These are phyloP conservation scores for Oryza longistaminata DNA, from an alignment of 176 grass and related monocot genomes.

Conservation along the genomic window DNA sequence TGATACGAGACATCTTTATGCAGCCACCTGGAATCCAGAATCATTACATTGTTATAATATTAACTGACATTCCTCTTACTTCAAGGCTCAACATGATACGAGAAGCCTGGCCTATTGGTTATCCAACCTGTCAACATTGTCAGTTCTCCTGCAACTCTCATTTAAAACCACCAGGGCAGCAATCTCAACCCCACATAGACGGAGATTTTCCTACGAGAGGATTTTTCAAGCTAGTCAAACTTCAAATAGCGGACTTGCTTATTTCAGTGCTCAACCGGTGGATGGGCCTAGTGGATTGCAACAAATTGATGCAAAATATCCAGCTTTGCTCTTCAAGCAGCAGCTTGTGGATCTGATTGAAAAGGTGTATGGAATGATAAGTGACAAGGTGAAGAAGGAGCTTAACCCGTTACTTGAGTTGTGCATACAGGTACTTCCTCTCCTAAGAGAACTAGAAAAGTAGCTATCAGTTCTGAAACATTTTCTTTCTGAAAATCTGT, in stretches of 20 bases:
- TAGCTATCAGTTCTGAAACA: slow-evolving; percentile 25
- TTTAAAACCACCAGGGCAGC: slow-evolving; percentile 57
- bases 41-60: slow-evolving; percentile 38
- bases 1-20: slow-evolving; percentile 36
- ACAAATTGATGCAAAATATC: slow-evolving; percentile 78
- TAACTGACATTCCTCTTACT: slow-evolving; percentile 50
- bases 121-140: slow-evolving; percentile 65
- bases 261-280: slow-evolving; percentile 49
- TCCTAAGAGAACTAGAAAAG: slow-evolving; percentile 21
- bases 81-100: slow-evolving; percentile 66
- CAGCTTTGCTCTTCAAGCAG: slow-evolving; percentile 83
- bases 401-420: slow-evolving; percentile 77
- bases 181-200: slow-evolving; percentile 51
- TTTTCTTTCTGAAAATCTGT: slow-evolving; percentile 21
- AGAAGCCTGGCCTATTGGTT: slow-evolving; percentile 72
- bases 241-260: slow-evolving; percentile 59
- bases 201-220: slow-evolving; percentile 60
- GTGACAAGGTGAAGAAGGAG: slow-evolving; percentile 75
- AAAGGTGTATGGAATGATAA: slow-evolving; percentile 70
- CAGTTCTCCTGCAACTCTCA: slow-evolving; percentile 61
- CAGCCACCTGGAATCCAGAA: slow-evolving; percentile 27
- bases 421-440: slow-evolving; percentile 66
- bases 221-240: slow-evolving; percentile 60
- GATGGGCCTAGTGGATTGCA: slow-evolving; percentile 42
- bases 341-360: slow-evolving; percentile 80